These are phyloP conservation scores for Phytomonas francai DNA, from an alignment of 208 protist species.

Conservation along the genomic window DNA sequence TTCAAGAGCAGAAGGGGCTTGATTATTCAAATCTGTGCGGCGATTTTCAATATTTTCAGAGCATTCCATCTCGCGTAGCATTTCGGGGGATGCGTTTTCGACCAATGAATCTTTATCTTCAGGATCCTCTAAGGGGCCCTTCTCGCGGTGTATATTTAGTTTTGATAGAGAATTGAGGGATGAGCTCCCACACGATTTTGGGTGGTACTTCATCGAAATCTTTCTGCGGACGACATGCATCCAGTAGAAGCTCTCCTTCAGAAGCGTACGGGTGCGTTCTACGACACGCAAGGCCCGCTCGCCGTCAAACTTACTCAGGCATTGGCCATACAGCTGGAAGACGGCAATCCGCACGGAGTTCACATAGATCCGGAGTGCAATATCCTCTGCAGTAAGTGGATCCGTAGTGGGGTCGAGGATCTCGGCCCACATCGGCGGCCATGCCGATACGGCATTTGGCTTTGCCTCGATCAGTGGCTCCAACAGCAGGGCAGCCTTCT, in stretches of 20 bases:
- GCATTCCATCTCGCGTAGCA: not conserved
- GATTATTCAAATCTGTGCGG: not conserved
- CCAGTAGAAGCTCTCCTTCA: constrained; percentile 54
- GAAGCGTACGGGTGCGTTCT: constrained; percentile 22
- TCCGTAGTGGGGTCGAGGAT: constrained; percentile 36
- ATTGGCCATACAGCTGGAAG: constrained; percentile 74
- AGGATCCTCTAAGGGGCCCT: not conserved
- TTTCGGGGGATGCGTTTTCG: not conserved
- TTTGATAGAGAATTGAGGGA: not conserved
- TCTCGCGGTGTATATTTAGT: not conserved
- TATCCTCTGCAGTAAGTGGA: constrained; percentile 53
- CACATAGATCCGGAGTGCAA: constrained; percentile 58
- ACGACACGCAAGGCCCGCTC: constrained; percentile 51
- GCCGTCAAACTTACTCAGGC: constrained; percentile 67
- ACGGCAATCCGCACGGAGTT: constrained; percentile 60
- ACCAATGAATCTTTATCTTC: not conserved
- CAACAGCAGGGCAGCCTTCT: constrained; percentile 74
- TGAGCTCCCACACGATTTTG: not conserved
- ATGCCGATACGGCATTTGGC: constrained; percentile 40
- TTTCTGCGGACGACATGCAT: constrained; percentile 23
- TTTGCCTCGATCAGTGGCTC: constrained; percentile 85
- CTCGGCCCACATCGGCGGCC: constrained; percentile 71
- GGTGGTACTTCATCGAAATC: constrained; percentile 1
- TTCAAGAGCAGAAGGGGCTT: not conserved
- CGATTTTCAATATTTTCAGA: not conserved